Base-by-base conservation (phyloP, 345 rosid species). In the Rhizophora mangle region DNA sequence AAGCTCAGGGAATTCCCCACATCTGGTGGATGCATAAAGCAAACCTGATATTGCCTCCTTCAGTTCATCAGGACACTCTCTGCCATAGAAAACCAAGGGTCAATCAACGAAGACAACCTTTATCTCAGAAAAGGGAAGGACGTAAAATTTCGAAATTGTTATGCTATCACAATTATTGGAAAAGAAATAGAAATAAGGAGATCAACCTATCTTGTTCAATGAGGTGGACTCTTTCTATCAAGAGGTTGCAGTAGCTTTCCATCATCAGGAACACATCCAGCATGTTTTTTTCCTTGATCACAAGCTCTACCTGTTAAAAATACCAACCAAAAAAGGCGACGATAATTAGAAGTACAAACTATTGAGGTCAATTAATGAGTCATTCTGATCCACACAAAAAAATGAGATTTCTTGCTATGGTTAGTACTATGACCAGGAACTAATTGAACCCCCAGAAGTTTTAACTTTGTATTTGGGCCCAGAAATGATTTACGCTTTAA, bases 1-100 rank as follows among this genome's bases (percentile, higher is more conserved):
- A 76, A 95, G 90, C 85, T 95, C 98, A 7, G 98, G 98, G 67
- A 92, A 89, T 1, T 95, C 99, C 0, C 99, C 96, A 13, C 93
- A 85, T 60, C 98, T 84, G 0, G 96, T 83, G 46, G 99, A 87
- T 1, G 90, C 94, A 55, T 75, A 92, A 43, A 87, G 71, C 86
- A 95, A 82, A 32, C 87, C 78, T 3, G 96, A 85, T 22, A 88
- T 74, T 51, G 96, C 87, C 83, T 92, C 99, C 39, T 77, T 75
- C 77, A 92, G 74, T 76, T 95, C 99, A 18, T 82, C 84, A 31
- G 97, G 98, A 31, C 99, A 95, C 20, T 36, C 88, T 72, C 96
- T 86, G 71, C 47, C 67, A 64, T 30, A 27, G 27, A 68, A 65
- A 34, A 13, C 5, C 18, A 43, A 13, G 49, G 49, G 1, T 43